These are phyloP conservation scores for Yarrowia deformans DNA, from an alignment of 805 yeast species.

Conservation along the genomic window DNA sequence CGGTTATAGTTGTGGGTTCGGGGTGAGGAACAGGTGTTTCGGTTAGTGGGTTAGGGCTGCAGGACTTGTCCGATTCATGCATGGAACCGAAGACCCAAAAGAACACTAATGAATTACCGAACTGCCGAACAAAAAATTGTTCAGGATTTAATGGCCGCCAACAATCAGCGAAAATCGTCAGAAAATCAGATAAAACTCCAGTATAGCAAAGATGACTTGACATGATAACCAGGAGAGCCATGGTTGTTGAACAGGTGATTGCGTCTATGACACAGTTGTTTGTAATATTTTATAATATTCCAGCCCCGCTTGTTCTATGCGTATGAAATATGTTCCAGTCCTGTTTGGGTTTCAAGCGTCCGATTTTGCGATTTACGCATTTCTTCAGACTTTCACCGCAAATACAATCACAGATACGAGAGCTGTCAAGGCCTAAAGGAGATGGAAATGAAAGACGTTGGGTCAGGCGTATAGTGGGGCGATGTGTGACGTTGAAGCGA, in stretches of 20 bases:
- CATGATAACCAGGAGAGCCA: no score
- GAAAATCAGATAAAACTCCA: no score
- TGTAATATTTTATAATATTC: no score
- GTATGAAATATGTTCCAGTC: neutral
- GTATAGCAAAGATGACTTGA: no score
- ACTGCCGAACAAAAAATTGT: neutral
- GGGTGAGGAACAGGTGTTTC: slow-evolving; percentile 3
- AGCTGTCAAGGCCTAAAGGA: slow-evolving; percentile 8
- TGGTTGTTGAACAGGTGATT: no score
- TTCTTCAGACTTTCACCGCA: slow-evolving; percentile 7
- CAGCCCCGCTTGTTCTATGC: neutral
- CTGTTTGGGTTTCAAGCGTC: neutral
- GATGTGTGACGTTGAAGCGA: no score
- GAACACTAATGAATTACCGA: neutral
- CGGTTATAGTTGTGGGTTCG: slow-evolving; percentile 32
- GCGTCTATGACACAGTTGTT: no score
- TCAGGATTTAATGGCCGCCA: no score
- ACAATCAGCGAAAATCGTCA: neutral
- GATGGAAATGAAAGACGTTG: slow-evolving; percentile 19
- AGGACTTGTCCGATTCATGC: slow-evolving; percentile 7
- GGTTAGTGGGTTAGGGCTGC: slow-evolving; percentile 10
- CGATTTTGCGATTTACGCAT: neutral
- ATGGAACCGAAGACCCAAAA: slow-evolving; percentile 6
- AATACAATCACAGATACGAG: slow-evolving; percentile 5
- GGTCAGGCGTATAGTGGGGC: slow-evolving; percentile 15